These are phyloP conservation scores for Zarea fungicola DNA, from an alignment of 2,329 filamentous ascomycete genomes.

Conservation along the genomic window DNA sequence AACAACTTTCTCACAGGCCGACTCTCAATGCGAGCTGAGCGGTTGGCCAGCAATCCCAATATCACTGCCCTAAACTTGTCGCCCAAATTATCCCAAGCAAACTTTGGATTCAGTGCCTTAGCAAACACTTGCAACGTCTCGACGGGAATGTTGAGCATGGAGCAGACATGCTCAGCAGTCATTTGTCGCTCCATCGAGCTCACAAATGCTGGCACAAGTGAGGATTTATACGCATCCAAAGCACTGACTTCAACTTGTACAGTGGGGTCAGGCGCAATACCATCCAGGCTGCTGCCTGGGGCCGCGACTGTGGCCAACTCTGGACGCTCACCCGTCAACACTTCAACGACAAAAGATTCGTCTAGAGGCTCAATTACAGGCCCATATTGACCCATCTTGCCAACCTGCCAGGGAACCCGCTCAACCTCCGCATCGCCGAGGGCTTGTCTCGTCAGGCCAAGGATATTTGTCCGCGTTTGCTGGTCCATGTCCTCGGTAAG, in stretches of 20 bases:
- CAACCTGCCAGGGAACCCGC: conserved; percentile 6
- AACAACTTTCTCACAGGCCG: conserved; percentile 12
- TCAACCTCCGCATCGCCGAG: not conserved
- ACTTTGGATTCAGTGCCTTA: conserved; percentile 16
- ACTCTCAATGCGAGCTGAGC: conserved; percentile 13
- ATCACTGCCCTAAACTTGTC: conserved; percentile 14
- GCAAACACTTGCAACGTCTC: conserved; percentile 16
- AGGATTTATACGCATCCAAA: conserved; percentile 11
- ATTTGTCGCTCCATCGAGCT: conserved; percentile 10
- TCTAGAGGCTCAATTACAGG: conserved; percentile 15
- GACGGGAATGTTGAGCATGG: conserved; percentile 13
- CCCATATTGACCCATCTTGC: conserved; percentile 10
- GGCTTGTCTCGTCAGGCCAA: not conserved
- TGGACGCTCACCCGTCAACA: conserved; percentile 75
- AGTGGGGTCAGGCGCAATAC: not conserved
- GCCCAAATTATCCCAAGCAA: conserved; percentile 16
- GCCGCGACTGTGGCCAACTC: conserved; percentile 35
- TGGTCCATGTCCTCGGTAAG: not conserved
- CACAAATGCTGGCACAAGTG: conserved; percentile 11
- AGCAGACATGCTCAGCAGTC: conserved; percentile 14
- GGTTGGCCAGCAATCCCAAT: conserved; percentile 11
- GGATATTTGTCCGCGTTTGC: not conserved
- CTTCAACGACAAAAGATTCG: conserved; percentile 68
- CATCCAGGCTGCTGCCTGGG: not conserved
- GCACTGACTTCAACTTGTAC: conserved; percentile 36